These are phyloP conservation scores for Vigna trinervia DNA, from an alignment of 306 rosid species.

Conservation along the genomic window DNA sequence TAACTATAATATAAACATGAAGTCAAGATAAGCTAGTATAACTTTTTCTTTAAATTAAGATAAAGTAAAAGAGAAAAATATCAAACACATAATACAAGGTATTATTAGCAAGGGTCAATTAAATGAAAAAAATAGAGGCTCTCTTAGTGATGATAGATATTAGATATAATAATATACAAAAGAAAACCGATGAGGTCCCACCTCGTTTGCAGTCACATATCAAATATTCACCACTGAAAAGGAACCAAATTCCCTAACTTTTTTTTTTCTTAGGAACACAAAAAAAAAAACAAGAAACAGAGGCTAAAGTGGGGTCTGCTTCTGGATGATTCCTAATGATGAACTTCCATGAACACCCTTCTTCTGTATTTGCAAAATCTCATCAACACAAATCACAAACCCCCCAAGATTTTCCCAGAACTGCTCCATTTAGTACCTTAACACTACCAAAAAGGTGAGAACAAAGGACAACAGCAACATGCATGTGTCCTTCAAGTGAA, in stretches of 20 bases:
- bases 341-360: slow-evolving; percentile 45
- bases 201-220: slow-evolving; percentile 44
- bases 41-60: too few species aligned
- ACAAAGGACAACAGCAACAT: slow-evolving; percentile 39
- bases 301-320: slow-evolving; percentile 51
- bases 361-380: slow-evolving; percentile 47
- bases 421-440: slow-evolving; percentile 47
- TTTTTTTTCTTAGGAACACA: slow-evolving; percentile 18
- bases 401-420: neutral
- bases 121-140: slow-evolving; percentile 48
- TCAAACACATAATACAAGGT: too few species aligned
- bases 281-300: slow-evolving; percentile 16
- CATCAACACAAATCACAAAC: slow-evolving; percentile 51
- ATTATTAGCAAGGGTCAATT: too few species aligned
- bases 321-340: slow-evolving; percentile 55
- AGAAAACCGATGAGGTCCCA: slow-evolving; percentile 51
- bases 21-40: too few species aligned
- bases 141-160: slow-evolving; percentile 43
- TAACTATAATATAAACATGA: too few species aligned
- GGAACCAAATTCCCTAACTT: slow-evolving; percentile 70
- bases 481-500: slow-evolving; percentile 37
- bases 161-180: slow-evolving; percentile 56
- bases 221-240: slow-evolving; percentile 57
- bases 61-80: too few species aligned
- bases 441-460: slow-evolving; percentile 47